Evolutionary conservation across 1,284 basidiomycete species (phyloP).

Genomic region (Xerocomus amazonicus): DNA sequence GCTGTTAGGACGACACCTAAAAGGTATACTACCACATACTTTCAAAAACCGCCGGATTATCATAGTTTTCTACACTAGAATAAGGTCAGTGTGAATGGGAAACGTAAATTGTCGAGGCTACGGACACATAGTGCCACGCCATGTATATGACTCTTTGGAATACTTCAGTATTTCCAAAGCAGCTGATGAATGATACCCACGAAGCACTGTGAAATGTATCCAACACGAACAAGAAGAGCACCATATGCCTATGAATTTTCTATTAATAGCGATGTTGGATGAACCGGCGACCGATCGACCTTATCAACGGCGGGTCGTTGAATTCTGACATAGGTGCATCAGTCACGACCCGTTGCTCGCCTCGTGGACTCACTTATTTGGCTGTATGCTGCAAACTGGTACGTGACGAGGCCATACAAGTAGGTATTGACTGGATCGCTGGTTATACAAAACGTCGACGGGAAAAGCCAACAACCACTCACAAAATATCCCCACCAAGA

Average conservation of each 20-base stretch:
- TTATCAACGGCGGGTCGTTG: slow-evolving; percentile 37
- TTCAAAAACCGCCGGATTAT: slow-evolving; percentile 12
- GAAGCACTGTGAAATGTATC: slow-evolving; percentile 43
- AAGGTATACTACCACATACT: not conserved
- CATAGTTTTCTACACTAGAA: slow-evolving; percentile 14
- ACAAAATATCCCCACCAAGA: slow-evolving; percentile 8
- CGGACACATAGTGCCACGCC: slow-evolving; percentile 19
- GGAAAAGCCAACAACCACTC: too few relatives aligned
- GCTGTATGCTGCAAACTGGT: slow-evolving; percentile 46
- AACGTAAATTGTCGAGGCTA: not conserved
- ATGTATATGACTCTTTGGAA: slow-evolving; percentile 14
- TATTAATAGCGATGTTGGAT: too few relatives aligned
- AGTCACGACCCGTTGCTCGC: not conserved
- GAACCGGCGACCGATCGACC: slow-evolving; percentile 1
- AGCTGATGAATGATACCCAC: slow-evolving; percentile 5
- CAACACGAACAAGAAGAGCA: slow-evolving; percentile 38
- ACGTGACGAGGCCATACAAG: slow-evolving; percentile 48
- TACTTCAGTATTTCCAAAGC: not conserved
- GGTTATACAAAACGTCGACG: too few relatives aligned
- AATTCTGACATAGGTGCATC: slow-evolving; percentile 33
- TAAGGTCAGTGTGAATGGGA: not conserved
- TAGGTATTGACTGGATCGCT: slow-evolving; percentile 45
- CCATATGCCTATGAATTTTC: slow-evolving; percentile 32
- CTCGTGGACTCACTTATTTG: slow-evolving; percentile 35
- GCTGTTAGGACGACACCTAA: not conserved